These are phyloP conservation scores for Actinomortierella wolfii DNA, from an alignment of 371 early-diverging fungal species.

Conservation along the genomic window DNA sequence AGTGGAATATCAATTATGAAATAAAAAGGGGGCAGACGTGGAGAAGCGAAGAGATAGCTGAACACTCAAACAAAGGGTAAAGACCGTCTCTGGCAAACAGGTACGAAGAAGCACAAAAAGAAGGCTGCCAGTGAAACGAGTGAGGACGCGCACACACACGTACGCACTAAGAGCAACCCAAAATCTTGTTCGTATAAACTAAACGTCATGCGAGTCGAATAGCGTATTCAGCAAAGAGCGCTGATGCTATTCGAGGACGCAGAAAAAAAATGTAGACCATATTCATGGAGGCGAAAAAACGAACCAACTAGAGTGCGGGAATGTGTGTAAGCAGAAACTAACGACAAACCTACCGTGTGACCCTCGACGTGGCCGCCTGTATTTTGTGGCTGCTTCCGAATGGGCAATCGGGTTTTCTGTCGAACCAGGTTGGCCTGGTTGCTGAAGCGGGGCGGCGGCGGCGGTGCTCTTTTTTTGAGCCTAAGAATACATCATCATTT, in stretches of 20 bases:
- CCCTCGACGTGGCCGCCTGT: slow-evolving; percentile 41
- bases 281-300: no score
- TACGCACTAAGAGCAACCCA: no score
- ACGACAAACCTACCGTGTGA: slow-evolving; percentile 35
- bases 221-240: no score
- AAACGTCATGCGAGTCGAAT: no score
- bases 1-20: not conserved
- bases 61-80: slow-evolving; percentile 1
- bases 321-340: not conserved
- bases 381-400: slow-evolving; percentile 31
- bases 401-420: slow-evolving; percentile 33
- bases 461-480: slow-evolving; percentile 9
- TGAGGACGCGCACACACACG: no score
- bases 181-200: no score
- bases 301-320: not conserved
- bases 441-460: not conserved
- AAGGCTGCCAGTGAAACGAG: no score
- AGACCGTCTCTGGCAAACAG: no score
- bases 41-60: not conserved
- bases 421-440: not conserved
- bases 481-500: slow-evolving; percentile 56
- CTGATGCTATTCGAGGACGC: no score
- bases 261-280: no score
- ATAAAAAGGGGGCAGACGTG: not conserved
- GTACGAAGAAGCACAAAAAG: no score